These are phyloP conservation scores for Anastatica hierochuntica DNA, from an alignment of 345 rosid species.

Conservation along the genomic window DNA sequence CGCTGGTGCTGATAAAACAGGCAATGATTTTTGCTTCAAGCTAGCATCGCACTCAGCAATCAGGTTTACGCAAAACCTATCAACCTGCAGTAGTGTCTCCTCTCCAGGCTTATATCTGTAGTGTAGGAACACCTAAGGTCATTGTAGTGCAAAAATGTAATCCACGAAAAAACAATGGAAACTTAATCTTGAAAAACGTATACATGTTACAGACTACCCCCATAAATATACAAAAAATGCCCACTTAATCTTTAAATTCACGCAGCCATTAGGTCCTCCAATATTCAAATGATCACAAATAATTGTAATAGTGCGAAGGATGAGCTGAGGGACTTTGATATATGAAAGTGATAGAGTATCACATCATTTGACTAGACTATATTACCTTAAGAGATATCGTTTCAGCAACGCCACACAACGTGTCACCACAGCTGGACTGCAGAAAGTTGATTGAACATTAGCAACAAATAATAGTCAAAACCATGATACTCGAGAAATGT, in stretches of 20 bases:
- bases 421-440: constrained; percentile 96
- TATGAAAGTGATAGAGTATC: not conserved
- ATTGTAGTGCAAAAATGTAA: constrained; percentile 7
- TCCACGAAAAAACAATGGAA: constrained; percentile 1
- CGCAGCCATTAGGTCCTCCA: not conserved
- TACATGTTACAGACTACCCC: not conserved
- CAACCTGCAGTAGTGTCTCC: constrained; percentile 82
- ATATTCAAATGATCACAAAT: constrained; percentile 9
- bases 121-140: constrained; percentile 13
- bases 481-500: not conserved
- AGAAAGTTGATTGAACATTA: constrained; percentile 26
- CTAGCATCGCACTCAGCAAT: constrained; percentile 68
- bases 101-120: constrained; percentile 94
- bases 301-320: too few relatives aligned
- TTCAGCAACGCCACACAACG: constrained; percentile 91
- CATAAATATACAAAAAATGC: not conserved
- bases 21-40: constrained; percentile 41
- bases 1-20: constrained; percentile 30
- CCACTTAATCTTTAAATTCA: not conserved
- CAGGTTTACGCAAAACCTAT: constrained; percentile 66
- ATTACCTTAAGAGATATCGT: constrained; percentile 77
- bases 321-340: constrained; percentile 7
- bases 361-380: constrained; percentile 3
- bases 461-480: constrained; percentile 10
- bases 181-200: too few relatives aligned